Percentiles rank a stretch among this genome's conserved stretches.
Conservation (phyloP, 2,329 filamentous ascomycete genomes). For the Penicillium sp. region DNA sequence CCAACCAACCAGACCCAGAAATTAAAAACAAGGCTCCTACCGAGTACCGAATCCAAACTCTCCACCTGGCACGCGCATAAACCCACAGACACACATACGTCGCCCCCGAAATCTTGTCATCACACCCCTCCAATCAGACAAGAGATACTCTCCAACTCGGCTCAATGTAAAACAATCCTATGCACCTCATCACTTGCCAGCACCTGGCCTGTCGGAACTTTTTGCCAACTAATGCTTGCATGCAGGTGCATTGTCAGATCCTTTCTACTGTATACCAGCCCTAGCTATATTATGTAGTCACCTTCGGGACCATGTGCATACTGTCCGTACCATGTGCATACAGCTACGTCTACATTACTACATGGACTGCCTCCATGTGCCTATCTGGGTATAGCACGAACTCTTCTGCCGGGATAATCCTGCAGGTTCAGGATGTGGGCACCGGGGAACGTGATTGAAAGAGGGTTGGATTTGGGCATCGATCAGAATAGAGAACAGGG, state of each 20-base stretch:
- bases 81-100: not conserved
- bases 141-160: not conserved
- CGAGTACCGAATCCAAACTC: not conserved
- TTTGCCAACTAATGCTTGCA: slow-evolving; percentile 1
- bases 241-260: not conserved
- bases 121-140: not conserved
- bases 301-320: not conserved
- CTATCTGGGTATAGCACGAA: not conserved
- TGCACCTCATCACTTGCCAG: slow-evolving; percentile 4
- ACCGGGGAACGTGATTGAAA: not conserved
- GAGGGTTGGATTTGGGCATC: not conserved
- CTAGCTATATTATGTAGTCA: not conserved
- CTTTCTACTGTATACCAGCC: not conserved
- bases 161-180: slow-evolving; percentile 7
- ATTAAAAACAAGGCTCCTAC: slow-evolving; percentile 1
- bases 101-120: slow-evolving; percentile 3
- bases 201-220: not conserved
- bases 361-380: not conserved
- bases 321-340: not conserved
- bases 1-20: not conserved
- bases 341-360: not conserved
- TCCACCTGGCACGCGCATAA: slow-evolving; percentile 1
- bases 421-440: not conserved
- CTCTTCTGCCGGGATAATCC: not conserved
- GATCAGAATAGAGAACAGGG: not conserved